These are phyloP conservation scores for Epicoccum nigrum DNA, from an alignment of 2,329 filamentous ascomycete genomes.

Conservation along the genomic window DNA sequence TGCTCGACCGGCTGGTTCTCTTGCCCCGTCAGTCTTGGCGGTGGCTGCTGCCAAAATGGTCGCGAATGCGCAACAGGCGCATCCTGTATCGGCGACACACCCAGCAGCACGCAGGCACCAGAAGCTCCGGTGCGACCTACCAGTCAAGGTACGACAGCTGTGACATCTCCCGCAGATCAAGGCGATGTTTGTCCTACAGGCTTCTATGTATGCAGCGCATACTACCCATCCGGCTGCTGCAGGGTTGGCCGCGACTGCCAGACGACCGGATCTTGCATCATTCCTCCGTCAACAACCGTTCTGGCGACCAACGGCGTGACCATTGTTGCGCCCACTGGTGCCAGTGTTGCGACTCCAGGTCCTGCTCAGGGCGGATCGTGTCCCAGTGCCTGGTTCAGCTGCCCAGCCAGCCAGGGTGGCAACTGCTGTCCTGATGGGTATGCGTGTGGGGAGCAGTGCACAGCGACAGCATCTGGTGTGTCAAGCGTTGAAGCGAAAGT, in stretches of 20 bases:
- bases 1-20: slow-evolving; percentile 55
- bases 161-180: slow-evolving; percentile 65
- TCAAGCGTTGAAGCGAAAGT: slow-evolving; percentile 44
- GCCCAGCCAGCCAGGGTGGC: slow-evolving; percentile 67
- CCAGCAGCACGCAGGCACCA: slow-evolving; percentile 45
- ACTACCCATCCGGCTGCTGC: slow-evolving; percentile 83
- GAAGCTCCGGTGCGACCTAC: slow-evolving; percentile 53
- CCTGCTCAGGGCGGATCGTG: slow-evolving; percentile 60
- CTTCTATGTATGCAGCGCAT: slow-evolving; percentile 88
- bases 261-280: slow-evolving; percentile 74
- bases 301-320: slow-evolving; percentile 70
- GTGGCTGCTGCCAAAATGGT: slow-evolving; percentile 57
- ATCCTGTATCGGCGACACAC: slow-evolving; percentile 45
- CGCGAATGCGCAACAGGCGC: slow-evolving; percentile 51
- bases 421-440: slow-evolving; percentile 79
- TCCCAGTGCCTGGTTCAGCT: slow-evolving; percentile 79
- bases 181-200: slow-evolving; percentile 74
- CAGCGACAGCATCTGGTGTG: slow-evolving; percentile 39
- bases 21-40: slow-evolving; percentile 54
- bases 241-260: slow-evolving; percentile 85
- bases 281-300: slow-evolving; percentile 65
- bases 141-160: slow-evolving; percentile 53
- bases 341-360: slow-evolving; percentile 43
- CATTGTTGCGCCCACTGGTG: slow-evolving; percentile 67
- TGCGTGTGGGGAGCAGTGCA: slow-evolving; percentile 45